Conservation (phyloP, 2,329 filamentous ascomycete species). For the Cytospora chrysosperma region DNA sequence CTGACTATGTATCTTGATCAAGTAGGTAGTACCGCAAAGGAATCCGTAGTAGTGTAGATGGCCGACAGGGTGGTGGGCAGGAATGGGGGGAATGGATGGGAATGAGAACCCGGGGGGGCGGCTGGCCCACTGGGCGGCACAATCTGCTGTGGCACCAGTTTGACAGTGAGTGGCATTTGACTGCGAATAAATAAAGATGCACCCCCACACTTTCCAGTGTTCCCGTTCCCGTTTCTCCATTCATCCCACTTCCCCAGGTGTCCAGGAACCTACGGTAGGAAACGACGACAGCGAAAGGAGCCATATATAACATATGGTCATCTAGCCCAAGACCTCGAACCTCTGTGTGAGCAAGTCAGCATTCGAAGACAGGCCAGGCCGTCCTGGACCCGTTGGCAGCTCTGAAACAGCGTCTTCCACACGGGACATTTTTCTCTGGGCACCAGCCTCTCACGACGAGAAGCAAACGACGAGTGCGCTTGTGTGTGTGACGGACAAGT, state of each 20-base stretch:
- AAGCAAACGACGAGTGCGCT: constrained; percentile 11
- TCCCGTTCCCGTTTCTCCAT: constrained; percentile 22
- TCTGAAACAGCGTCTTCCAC: constrained; percentile 4
- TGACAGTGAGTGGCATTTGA: constrained; percentile 15
- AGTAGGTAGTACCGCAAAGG: background rate
- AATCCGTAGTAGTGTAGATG: constrained; percentile 4
- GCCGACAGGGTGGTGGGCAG: background rate
- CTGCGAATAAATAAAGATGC: constrained; percentile 7
- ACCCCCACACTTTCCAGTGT: constrained; percentile 23
- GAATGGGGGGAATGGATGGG: constrained; percentile 28
- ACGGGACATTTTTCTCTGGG: background rate
- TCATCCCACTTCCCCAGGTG: constrained; percentile 18
- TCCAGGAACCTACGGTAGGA: constrained; percentile 12
- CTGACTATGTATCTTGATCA: background rate
- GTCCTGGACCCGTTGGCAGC: constrained; percentile 8
- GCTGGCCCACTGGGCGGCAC: background rate
- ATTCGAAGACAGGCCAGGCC: constrained; percentile 6
- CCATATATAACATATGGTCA: too few relatives aligned
- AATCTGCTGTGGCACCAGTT: constrained; percentile 5
- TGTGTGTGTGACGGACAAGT: constrained; percentile 8
- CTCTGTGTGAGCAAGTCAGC: constrained; percentile 14
- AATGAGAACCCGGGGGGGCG: constrained; percentile 34
- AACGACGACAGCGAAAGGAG: constrained; percentile 16
- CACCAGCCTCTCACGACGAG: constrained; percentile 3
- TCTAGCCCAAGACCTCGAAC: background rate